Conservation (phyloP, 768 basidiomycete genomes). For the Suillus plorans region DNA sequence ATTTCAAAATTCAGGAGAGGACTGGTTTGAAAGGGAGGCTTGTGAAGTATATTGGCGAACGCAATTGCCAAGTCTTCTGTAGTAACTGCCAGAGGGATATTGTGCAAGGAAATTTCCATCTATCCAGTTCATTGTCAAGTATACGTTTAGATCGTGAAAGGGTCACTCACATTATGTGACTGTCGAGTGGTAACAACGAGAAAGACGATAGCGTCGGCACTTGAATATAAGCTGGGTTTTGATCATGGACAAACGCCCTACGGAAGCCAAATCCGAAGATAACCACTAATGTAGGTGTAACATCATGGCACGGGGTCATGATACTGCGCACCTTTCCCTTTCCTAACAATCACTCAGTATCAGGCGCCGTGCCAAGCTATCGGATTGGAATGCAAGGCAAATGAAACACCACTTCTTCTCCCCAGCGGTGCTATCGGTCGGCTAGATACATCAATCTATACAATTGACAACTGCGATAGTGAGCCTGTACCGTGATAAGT, state of each 20-base stretch:
- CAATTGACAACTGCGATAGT: slow-evolving; percentile 20
- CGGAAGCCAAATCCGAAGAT: not conserved
- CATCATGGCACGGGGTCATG: not conserved
- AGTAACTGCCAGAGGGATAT: slow-evolving; percentile 25
- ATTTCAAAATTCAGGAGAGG: slow-evolving; percentile 34
- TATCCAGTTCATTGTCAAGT: not conserved
- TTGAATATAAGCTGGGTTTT: not conserved
- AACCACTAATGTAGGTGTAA: not conserved
- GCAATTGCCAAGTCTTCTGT: slow-evolving; percentile 32
- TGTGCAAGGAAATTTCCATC: slow-evolving; percentile 38
- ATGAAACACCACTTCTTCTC: slow-evolving; percentile 55
- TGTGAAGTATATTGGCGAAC: slow-evolving; percentile 35
- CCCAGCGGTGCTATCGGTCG: slow-evolving; percentile 13
- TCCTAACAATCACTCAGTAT: not conserved
- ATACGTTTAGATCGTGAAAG: not conserved
- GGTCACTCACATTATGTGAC: not conserved
- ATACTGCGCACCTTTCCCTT: not conserved
- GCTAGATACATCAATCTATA: slow-evolving; percentile 9
- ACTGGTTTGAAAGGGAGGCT: slow-evolving; percentile 29
- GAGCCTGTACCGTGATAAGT: slow-evolving; percentile 27
- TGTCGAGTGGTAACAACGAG: not conserved
- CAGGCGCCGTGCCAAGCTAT: not conserved
- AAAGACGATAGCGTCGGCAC: not conserved
- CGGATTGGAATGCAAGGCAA: not conserved
- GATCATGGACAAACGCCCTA: not conserved